A percentile compares a stretch with the other conserved stretches of the same genome.
Conservation (phyloP, 805 yeast species). For the Candida morakotiae region DNA sequence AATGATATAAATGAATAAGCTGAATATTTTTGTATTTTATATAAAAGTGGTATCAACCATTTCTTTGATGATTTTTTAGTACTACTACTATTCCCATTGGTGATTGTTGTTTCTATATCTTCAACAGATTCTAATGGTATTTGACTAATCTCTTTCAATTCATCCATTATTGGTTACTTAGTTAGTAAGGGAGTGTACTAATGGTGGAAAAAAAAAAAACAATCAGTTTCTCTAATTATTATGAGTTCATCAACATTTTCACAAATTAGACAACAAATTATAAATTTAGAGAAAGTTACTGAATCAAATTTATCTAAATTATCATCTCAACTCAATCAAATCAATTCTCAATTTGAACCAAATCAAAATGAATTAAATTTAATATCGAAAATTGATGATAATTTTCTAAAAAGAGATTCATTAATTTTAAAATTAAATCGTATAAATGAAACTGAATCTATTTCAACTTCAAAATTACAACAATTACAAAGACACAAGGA, state of each 20-base stretch:
- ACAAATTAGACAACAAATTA: constrained; percentile 64
- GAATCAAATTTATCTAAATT: constrained; percentile 48
- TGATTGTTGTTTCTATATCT: not conserved
- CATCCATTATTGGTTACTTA: not conserved
- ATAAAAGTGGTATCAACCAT: constrained; percentile 12
- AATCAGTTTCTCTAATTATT: not conserved
- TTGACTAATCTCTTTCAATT: constrained; percentile 2
- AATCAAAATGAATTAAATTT: constrained; percentile 16
- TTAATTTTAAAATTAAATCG: constrained; percentile 48
- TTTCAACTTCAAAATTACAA: constrained; percentile 70
- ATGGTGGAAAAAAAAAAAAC: not conserved
- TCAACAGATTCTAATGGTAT: constrained; percentile 5
- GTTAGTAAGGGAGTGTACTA: no score
- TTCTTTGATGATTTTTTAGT: no score
- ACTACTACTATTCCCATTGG: constrained; percentile 6
- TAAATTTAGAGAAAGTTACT: constrained; percentile 69
- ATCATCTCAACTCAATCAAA: constrained; percentile 9
- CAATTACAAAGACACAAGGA: constrained; percentile 84
- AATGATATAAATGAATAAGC: constrained; percentile 56
- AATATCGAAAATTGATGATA: constrained; percentile 16
- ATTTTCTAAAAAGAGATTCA: constrained; percentile 44
- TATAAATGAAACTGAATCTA: constrained; percentile 49
- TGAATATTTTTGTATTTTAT: constrained; percentile 51
- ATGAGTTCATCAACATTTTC: constrained; percentile 50
- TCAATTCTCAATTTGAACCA: constrained; percentile 19